These are phyloP conservation scores for Tuber brumale DNA, from an alignment of 495 filamentous ascomycete species.

Conservation along the genomic window DNA sequence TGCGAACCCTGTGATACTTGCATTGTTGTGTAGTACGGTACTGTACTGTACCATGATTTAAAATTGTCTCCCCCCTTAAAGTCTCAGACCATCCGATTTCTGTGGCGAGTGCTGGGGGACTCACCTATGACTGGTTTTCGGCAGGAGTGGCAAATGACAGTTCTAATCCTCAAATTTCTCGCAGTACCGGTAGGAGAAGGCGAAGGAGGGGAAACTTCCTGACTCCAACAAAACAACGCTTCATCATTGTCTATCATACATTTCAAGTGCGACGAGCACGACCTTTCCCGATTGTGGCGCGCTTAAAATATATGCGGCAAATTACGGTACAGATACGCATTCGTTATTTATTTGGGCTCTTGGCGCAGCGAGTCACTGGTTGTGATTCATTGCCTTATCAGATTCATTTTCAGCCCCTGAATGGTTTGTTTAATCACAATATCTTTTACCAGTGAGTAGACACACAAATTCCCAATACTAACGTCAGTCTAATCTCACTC, in stretches of 20 bases:
- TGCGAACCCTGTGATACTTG: too few species aligned
- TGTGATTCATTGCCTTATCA: not conserved
- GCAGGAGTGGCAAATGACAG: not conserved
- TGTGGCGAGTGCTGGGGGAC: not conserved
- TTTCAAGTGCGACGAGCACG: not conserved
- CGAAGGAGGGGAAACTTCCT: not conserved
- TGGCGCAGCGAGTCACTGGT: constrained; percentile 2
- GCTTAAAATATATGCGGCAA: not conserved
- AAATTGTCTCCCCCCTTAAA: not conserved
- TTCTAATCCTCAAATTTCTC: constrained; percentile 1
- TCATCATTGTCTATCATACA: not conserved
- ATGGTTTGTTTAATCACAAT: not conserved
- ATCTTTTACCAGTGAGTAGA: not conserved
- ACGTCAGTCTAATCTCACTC: constrained; percentile 4
- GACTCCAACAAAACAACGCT: not conserved
- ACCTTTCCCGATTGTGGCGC: not conserved
- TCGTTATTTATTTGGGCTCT: not conserved
- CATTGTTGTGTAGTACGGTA: too few species aligned
- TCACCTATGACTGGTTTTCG: not conserved
- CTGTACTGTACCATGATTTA: not conserved
- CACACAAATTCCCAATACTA: not conserved
- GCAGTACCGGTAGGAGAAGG: not conserved
- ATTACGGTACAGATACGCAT: not conserved
- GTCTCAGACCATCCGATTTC: not conserved
- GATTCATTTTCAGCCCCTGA: constrained; percentile 6